A percentile compares a stretch with the other conserved stretches of the same genome.
Evolutionary conservation across 306 rosid species (phyloP).

Genomic region (Ziziphus jujuba): DNA sequence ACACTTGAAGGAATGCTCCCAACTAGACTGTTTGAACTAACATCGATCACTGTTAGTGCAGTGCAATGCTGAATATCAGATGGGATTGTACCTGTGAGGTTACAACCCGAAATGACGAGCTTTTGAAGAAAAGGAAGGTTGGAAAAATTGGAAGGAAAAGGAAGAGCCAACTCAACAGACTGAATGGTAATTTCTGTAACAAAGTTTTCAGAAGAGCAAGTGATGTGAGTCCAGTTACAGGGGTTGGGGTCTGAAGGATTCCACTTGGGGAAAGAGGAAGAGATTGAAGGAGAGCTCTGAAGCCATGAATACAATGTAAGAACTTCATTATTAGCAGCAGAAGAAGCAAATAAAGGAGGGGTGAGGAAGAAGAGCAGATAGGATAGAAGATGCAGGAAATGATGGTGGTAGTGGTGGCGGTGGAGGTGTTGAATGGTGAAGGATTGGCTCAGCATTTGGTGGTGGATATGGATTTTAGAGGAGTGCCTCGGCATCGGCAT

Average conservation of each 20-base stretch:
- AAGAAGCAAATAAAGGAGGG: slow-evolving; percentile 10
- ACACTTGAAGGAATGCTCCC: slow-evolving; percentile 59
- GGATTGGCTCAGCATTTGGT: slow-evolving; percentile 57
- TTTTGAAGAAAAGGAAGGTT: slow-evolving; percentile 56
- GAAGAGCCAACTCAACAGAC: slow-evolving; percentile 51
- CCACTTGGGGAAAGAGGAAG: slow-evolving; percentile 47
- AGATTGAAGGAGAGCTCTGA: slow-evolving; percentile 32
- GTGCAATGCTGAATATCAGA: slow-evolving; percentile 53
- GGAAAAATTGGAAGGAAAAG: slow-evolving; percentile 65
- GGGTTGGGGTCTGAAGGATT: slow-evolving; percentile 58
- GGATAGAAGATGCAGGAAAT: slow-evolving; percentile 18
- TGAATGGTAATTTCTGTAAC: slow-evolving; percentile 66
- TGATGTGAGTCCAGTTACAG: slow-evolving; percentile 69
- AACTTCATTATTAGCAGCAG: slow-evolving; percentile 50
- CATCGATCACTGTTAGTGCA: slow-evolving; percentile 50
- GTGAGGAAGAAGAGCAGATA: slow-evolving; percentile 11
- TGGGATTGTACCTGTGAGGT: slow-evolving; percentile 63
- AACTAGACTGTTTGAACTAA: slow-evolving; percentile 64
- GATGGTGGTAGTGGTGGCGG: slow-evolving; percentile 22
- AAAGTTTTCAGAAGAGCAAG: slow-evolving; percentile 51
- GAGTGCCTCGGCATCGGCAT: slow-evolving; percentile 61
- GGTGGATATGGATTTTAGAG: slow-evolving; percentile 52
- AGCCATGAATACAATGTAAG: slow-evolving; percentile 62
- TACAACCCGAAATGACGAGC: slow-evolving; percentile 59
- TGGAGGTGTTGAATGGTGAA: slow-evolving; percentile 28